These are phyloP conservation scores for Elongisporangium anandrum DNA, from an alignment of 352 stramenopile species.

Conservation along the genomic window DNA sequence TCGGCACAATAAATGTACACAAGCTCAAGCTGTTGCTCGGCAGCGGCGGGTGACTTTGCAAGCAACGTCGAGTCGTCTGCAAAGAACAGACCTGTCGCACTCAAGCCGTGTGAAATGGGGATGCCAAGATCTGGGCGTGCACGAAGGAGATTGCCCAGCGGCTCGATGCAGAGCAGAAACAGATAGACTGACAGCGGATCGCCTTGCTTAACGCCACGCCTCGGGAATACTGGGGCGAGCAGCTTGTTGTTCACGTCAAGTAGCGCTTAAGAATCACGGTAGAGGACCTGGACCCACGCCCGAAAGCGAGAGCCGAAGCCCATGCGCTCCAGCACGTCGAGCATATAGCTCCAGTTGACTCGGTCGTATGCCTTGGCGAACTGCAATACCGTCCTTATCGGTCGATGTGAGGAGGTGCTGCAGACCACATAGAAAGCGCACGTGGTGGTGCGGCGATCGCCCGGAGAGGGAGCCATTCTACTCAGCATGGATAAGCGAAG, in stretches of 20 bases:
- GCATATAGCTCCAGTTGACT: slow-evolving; percentile 15
- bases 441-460: slow-evolving; percentile 6
- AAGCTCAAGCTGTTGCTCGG: slow-evolving; percentile 7
- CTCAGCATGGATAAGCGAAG: too few relatives aligned
- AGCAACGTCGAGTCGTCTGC: slow-evolving; percentile 17
- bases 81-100: slow-evolving; percentile 13
- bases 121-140: slow-evolving; percentile 6
- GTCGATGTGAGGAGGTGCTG: slow-evolving; percentile 7
- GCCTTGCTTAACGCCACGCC: slow-evolving; percentile 19
- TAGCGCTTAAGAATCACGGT: slow-evolving; percentile 4
- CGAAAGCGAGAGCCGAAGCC: slow-evolving; percentile 9
- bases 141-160: slow-evolving; percentile 11
- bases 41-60: not conserved
- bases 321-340: slow-evolving; percentile 10
- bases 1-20: slow-evolving; percentile 17
- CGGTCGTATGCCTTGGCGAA: slow-evolving; percentile 23
- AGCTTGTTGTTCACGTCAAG: slow-evolving; percentile 14
- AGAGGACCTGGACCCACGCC: slow-evolving; percentile 8
- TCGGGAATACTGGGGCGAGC: slow-evolving; percentile 2
- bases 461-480: too few relatives aligned
- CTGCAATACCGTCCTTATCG: slow-evolving; percentile 8
- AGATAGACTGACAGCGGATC: slow-evolving; percentile 15
- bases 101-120: not conserved
- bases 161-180: slow-evolving; percentile 18
- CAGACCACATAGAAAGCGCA: slow-evolving; percentile 12